These are phyloP conservation scores for Chlorella vulgaris DNA, from an alignment of 139 green algal genomes.

Conservation along the genomic window DNA sequence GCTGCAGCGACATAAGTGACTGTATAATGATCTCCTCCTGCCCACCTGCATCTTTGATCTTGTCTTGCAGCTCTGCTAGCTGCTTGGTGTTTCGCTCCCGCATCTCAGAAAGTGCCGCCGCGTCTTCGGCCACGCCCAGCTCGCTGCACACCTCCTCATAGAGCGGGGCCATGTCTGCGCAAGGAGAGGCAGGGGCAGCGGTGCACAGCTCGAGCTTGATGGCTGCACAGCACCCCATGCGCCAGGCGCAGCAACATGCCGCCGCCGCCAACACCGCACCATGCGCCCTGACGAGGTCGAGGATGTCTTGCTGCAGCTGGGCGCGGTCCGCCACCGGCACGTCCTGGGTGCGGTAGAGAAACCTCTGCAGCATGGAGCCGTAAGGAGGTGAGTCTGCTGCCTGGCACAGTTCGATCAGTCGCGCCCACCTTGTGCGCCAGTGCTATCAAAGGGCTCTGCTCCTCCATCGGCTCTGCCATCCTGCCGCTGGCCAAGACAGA, in stretches of 20 bases:
- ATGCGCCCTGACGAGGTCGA: background rate
- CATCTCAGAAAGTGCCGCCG: constrained; percentile 62
- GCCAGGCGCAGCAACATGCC: background rate
- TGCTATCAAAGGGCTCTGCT: constrained; percentile 60
- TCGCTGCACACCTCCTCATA: constrained; percentile 80
- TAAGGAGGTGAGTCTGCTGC: too few relatives aligned
- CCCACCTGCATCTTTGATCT: constrained; percentile 67
- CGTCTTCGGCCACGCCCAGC: constrained; percentile 68
- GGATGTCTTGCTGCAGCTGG: constrained; percentile 3
- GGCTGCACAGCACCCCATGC: too few relatives aligned
- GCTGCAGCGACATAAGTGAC: too few relatives aligned
- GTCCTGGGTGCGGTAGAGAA: background rate
- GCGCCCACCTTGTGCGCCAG: constrained; percentile 62
- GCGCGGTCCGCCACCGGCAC: background rate
- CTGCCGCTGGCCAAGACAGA: background rate
- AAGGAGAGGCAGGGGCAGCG: background rate
- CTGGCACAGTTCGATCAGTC: background rate
- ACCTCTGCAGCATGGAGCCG: constrained; percentile 1
- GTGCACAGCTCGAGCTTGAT: background rate
- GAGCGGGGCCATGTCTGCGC: constrained; percentile 69
- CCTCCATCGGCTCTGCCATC: constrained; percentile 10
- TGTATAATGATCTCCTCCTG: too few relatives aligned
- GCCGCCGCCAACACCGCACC: background rate
- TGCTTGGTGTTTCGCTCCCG: constrained; percentile 57
- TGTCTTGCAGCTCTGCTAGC: constrained; percentile 70